Evolutionary conservation across 106 monocot species (phyloP), one percentile per base, ranked within the genome.

Genomic region (Dioscorea dumetorum): DNA sequence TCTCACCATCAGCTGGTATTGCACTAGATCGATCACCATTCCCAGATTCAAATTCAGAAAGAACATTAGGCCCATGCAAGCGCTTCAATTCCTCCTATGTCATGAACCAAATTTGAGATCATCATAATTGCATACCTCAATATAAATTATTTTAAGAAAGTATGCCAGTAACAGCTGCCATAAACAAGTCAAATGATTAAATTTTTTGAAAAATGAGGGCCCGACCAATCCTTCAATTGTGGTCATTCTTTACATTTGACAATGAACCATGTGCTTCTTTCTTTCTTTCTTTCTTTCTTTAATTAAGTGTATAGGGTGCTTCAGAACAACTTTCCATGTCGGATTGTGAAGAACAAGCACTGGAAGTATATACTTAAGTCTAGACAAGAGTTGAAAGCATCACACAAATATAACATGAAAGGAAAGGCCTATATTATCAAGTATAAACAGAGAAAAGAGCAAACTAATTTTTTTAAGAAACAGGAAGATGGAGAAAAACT

Each of bases 31-130:
- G 10, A 14, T 31, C 62, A 23, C 62, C 62, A 60, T 67, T 75
- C 49, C 62, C 62, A 51, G 22, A 73, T 31, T 65, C 74, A 21
- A 70, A 41, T 51, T 69, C 61, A 60, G 74, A 50, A 28, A 66
- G 57, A 13, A 74, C 61, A 33, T 24, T 32, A 49, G 74, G 64
- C 15, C 74, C 79, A 70, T 65, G 21, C 9, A 53, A 32, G 48
- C 58, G 58, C 32, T 35, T 69, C 64, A 74, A 58, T 64, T 80
- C 70, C 66, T 70, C 79, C 79, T 80, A 62, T 70, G 34, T 16
- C 24, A 61, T 2, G 23, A 8, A 28, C 9, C 15, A 35, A 41
- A 70, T 58, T 28, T 28, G 28, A 28, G 28, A 28, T 28, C 3
- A 13, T 19, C 1, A 52, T 34, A 31, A 57, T 54, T 17, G 23